Evolutionary conservation across 2,329 filamentous ascomycete species (phyloP).

Genomic region (Graphilbum fragrans): DNA sequence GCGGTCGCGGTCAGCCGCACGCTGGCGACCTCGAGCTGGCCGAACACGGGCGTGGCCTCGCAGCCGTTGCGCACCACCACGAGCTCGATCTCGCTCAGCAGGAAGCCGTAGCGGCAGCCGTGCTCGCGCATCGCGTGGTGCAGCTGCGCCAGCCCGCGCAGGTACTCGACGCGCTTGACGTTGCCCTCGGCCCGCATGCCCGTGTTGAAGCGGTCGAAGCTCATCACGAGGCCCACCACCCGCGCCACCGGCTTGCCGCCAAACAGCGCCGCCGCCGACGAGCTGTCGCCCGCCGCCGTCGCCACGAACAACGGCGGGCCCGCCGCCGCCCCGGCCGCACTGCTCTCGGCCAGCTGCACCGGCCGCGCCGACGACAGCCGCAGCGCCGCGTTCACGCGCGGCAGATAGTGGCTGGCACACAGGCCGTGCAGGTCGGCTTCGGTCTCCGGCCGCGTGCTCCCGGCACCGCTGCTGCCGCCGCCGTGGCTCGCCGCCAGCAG

Average conservation of each 20-base stretch:
- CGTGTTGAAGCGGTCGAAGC: constrained; percentile 90
- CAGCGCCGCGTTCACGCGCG: constrained; percentile 78
- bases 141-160: constrained; percentile 72
- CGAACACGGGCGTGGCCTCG: constrained; percentile 66
- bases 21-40: constrained; percentile 66
- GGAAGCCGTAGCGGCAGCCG: constrained; percentile 86
- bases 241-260: constrained; percentile 33
- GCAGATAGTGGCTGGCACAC: constrained; percentile 66
- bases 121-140: constrained; percentile 92
- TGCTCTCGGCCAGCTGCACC: constrained; percentile 28
- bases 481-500: constrained; percentile 40
- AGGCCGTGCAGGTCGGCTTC: constrained; percentile 65
- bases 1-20: constrained; percentile 40
- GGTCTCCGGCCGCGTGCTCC: constrained; percentile 61
- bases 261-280: constrained; percentile 40
- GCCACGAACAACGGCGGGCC: constrained; percentile 44
- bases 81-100: constrained; percentile 91
- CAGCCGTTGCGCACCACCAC: constrained; percentile 75
- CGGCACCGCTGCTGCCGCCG: constrained; percentile 24
- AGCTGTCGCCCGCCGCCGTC: constrained; percentile 44
- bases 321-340: constrained; percentile 3
- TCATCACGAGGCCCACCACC: constrained; percentile 63
- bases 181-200: constrained; percentile 81
- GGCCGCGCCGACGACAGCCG: constrained; percentile 60
- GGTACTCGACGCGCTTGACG: constrained; percentile 77